These are phyloP conservation scores for Russula sp. DNA, from an alignment of 768 basidiomycete species.

Conservation along the genomic window DNA sequence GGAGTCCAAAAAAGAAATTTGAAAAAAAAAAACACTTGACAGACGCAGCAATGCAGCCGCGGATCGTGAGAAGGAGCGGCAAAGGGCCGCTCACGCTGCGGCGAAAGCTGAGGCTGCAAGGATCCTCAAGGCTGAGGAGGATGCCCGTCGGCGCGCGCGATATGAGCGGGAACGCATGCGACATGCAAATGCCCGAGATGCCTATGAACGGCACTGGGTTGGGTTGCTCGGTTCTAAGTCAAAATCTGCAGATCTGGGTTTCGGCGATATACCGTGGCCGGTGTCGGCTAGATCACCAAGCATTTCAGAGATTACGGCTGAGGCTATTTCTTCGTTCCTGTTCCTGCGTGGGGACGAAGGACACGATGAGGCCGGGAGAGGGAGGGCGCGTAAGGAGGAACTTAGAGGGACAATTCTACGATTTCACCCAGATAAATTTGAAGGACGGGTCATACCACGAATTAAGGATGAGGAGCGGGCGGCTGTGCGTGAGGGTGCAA, in stretches of 20 bases:
- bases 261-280: slow-evolving; percentile 66
- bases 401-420: slow-evolving; percentile 59
- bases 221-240: slow-evolving; percentile 37
- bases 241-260: slow-evolving; percentile 37
- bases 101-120: slow-evolving; percentile 54
- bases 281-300: slow-evolving; percentile 33
- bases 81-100: slow-evolving; percentile 52
- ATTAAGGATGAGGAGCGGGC: slow-evolving; percentile 48
- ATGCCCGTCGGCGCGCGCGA: slow-evolving; percentile 50
- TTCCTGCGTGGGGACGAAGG: slow-evolving; percentile 42
- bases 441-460: slow-evolving; percentile 62
- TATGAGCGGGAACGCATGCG: slow-evolving; percentile 46
- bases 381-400: slow-evolving; percentile 48
- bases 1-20: background rate
- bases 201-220: slow-evolving; percentile 54
- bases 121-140: slow-evolving; percentile 50
- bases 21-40: slow-evolving; percentile 10
- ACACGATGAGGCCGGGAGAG: slow-evolving; percentile 34
- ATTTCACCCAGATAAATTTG: slow-evolving; percentile 71
- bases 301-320: slow-evolving; percentile 39
- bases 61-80: slow-evolving; percentile 57
- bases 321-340: slow-evolving; percentile 50
- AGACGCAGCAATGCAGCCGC: slow-evolving; percentile 70
- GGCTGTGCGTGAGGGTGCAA: slow-evolving; percentile 56
- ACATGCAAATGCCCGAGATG: slow-evolving; percentile 50